Evolutionary conservation across 2,329 filamentous ascomycete genomes (phyloP).

Genomic region (Hymenoscyphus salicellus): DNA sequence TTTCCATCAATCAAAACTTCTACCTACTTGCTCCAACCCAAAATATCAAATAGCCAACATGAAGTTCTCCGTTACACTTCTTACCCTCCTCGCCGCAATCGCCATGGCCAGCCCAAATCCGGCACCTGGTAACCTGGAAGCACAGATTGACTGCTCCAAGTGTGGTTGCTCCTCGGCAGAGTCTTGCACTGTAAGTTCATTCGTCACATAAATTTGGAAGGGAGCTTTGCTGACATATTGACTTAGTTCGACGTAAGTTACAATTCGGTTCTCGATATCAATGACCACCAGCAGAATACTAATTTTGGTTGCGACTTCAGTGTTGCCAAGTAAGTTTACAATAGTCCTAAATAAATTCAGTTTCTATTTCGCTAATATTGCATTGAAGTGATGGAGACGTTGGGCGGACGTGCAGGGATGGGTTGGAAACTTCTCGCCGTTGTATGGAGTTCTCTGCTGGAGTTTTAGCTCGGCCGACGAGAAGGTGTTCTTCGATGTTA

Average conservation of each 20-base stretch:
- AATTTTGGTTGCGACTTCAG: background rate
- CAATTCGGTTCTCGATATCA: background rate
- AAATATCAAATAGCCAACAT: slow-evolving; percentile 6
- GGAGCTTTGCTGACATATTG: background rate
- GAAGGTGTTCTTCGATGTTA: slow-evolving; percentile 4
- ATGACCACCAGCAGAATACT: background rate
- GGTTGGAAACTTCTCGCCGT: slow-evolving; percentile 10
- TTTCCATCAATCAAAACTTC: background rate
- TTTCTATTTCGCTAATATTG: background rate
- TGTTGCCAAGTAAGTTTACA: background rate
- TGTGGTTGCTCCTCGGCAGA: slow-evolving; percentile 12
- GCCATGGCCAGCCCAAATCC: slow-evolving; percentile 9
- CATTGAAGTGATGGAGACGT: background rate
- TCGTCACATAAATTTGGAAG: background rate
- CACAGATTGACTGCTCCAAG: slow-evolving; percentile 7
- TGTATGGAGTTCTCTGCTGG: slow-evolving; percentile 16
- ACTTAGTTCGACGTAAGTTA: background rate
- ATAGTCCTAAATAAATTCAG: background rate
- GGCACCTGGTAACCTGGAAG: slow-evolving; percentile 6
- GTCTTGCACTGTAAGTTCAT: slow-evolving; percentile 12
- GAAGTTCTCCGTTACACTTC: slow-evolving; percentile 11
- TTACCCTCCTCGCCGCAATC: slow-evolving; percentile 8
- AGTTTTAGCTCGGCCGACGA: slow-evolving; percentile 15
- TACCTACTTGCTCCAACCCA: background rate
- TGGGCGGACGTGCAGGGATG: background rate